Base-by-base conservation (phyloP, 306 rosid genomes). In the Prunus campanulata region DNA sequence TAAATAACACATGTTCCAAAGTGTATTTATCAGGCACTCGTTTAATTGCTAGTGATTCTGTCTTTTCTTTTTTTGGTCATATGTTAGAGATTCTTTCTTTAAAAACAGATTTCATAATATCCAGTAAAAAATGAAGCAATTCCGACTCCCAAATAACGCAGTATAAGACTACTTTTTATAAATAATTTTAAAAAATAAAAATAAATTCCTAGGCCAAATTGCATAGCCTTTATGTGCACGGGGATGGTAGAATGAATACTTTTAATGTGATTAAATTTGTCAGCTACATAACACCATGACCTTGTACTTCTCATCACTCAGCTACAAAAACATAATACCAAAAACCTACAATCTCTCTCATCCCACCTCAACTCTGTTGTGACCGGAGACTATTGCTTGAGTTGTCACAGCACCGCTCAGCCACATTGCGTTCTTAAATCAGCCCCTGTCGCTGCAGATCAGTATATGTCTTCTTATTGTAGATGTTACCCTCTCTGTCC, bases 361-460 rank as follows among this genome's bases (percentile, higher is more conserved):
- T 4, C 25, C 15, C 2, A 2, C 35, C 25, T 32, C 59, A 49
- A 13, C 51, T 29, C 15, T 11, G n/a, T 55, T 2, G 51, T 11
- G 52, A 30, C 47, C 56, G 2, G 32, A 51, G 14, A 39, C 54
- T 11, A 30, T 32, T 19, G 49, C 47, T 35, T 27, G 7, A 4
- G 24, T 64, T 64, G 69, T 35, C 49, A 9, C 3, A 32, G 13
- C 13, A 4, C 69, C 42, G 15, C 44, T 25, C n/a, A 16, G 20
- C 46, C 7, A 11, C 69, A 4, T 64, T 30, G 10, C 69, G 35
- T 72, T 19, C 82, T 87, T 66, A 92, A 66, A 95, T 92, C 80
- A 95, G 85, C 50, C 98, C 98, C 87, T 95, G 98, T 76, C 97
- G 93, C 84, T 95, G 98, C 59, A 95, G 86, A 87, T 95, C 98